A percentile compares a stretch with the other conserved stretches of the same genome.
Conservation (phyloP, 2,329 filamentous ascomycete species). For the Botrytis pseudocinerea region DNA sequence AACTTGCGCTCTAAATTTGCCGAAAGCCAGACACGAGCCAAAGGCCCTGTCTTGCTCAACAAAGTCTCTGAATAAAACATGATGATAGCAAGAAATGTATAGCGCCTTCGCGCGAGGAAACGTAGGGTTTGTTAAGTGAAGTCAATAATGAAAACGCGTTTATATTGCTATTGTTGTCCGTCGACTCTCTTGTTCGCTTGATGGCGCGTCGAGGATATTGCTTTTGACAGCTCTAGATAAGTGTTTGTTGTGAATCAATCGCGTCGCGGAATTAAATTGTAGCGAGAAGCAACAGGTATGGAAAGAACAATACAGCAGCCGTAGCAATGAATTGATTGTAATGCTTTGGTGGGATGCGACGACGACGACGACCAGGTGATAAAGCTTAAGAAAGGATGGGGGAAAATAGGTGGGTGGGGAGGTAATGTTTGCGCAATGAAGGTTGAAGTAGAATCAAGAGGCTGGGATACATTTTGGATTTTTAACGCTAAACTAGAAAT, state of each 20-base stretch:
- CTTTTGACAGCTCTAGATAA: background rate
- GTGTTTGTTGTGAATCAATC: background rate
- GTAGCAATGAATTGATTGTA: background rate
- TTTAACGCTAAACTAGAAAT: background rate
- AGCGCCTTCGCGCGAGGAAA: conserved; percentile 12
- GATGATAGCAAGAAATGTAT: conserved; percentile 38
- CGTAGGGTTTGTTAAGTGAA: background rate
- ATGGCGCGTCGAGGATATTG: conserved; percentile 17
- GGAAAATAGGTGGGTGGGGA: conserved; percentile 16
- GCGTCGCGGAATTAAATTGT: conserved; percentile 12
- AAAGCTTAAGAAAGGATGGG: conserved; percentile 9
- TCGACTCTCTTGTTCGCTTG: background rate
- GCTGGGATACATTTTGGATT: conserved; percentile 16
- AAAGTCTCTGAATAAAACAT: conserved; percentile 99
- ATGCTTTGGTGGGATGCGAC: conserved; percentile 11
- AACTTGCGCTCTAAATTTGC: conserved; percentile 98
- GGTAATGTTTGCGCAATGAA: conserved; percentile 14
- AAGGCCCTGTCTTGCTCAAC: conserved; percentile 91
- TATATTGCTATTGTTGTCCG: conserved; percentile 11
- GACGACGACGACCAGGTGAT: background rate
- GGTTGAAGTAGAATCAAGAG: conserved; percentile 23
- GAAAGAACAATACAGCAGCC: background rate
- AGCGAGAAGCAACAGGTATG: background rate
- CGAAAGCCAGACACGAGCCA: conserved; percentile 97
- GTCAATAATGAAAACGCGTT: conserved; percentile 12